Base-by-base conservation (phyloP, 2,329 filamentous ascomycete genomes). In the Fusarium setosum region DNA sequence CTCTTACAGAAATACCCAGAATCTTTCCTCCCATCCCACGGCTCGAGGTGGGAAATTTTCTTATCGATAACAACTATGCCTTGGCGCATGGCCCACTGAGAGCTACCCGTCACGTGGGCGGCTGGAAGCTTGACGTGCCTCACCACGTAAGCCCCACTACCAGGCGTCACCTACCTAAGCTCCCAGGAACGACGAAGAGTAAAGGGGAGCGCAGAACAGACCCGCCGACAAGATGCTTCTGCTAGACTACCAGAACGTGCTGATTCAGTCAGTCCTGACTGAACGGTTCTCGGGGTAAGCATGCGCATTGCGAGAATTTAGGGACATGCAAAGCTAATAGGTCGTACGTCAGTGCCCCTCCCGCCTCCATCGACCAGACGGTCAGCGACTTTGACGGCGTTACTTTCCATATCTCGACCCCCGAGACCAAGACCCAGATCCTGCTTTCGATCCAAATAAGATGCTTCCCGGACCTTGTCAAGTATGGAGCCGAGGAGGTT, bases 351-450 rank as follows among this genome's bases (percentile, higher is more conserved):
- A 97, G 95, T 81, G 92, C 92, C 78, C 83, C 93, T 71, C 93
- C 94, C 59, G 87, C 89, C 60, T 93, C 92, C 72, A 97, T 99
- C 79, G 96, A 99, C 82, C 96, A 99, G 84, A 93, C 97, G 66
- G 93, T 97, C 65, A 98, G 95, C 77, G 96, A 99, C 82, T 99
- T 99, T 77, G 96, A 99, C 82, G 95, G 95, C 77, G 96, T 98
- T 72, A 97, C 92, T 71, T 99, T 98, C 82, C 96, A 99, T 81
- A 94, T 99, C 75, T 98, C 95, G 34, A 99, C 96, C 41, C 96
- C 95, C 59, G 94, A 97, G 79, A 84, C 89, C 64, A 98, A 98
- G 85, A 90, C 93, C 48, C 93, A 96, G 82, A 97, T 99, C 69
- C 87, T 97, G 50, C 90, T 99, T 59, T 99, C 96, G 20, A 92